Conservation (phyloP, 768 basidiomycete genomes). For the Boletellus ananas region DNA sequence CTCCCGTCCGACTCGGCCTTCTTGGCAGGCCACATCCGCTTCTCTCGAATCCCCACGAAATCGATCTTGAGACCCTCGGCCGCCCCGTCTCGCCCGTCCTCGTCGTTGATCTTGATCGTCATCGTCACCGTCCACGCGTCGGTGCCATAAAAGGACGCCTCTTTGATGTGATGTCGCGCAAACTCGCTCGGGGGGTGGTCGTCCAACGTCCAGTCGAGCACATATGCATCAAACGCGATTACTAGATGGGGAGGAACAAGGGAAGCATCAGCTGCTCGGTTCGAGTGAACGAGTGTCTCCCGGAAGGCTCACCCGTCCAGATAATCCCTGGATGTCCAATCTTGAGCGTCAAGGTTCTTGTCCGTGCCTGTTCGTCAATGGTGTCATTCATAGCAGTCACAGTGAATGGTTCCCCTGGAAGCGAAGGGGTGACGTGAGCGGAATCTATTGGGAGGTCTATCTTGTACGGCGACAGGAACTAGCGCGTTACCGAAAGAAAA, state of each 20-base stretch:
- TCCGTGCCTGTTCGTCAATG: constrained; percentile 53
- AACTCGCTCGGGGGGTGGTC: constrained; percentile 71
- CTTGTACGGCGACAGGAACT: constrained; percentile 86
- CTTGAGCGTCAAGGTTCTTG: constrained; percentile 63
- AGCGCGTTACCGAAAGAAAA: neutral
- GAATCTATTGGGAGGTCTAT: constrained; percentile 56
- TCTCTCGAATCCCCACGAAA: constrained; percentile 81
- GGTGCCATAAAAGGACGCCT: constrained; percentile 80
- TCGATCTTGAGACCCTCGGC: constrained; percentile 48
- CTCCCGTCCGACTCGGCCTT: constrained; percentile 44
- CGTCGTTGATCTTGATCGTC: constrained; percentile 43
- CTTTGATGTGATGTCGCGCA: constrained; percentile 86
- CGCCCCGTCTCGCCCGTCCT: neutral
- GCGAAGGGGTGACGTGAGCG: constrained; percentile 51
- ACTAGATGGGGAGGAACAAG: constrained; percentile 36
- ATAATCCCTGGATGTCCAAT: constrained; percentile 79
- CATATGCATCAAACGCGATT: constrained; percentile 88
- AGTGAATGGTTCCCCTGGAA: constrained; percentile 39
- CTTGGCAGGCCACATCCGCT: constrained; percentile 81
- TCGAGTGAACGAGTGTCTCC: neutral
- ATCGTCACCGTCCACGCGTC: constrained; percentile 73
- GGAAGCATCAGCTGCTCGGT: neutral
- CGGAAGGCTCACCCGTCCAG: constrained; percentile 62
- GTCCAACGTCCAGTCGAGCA: constrained; percentile 80
- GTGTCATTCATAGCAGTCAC: constrained; percentile 57